Conservation (phyloP, 2,329 filamentous ascomycete genomes). For the Aureobasidium subglaciale region DNA sequence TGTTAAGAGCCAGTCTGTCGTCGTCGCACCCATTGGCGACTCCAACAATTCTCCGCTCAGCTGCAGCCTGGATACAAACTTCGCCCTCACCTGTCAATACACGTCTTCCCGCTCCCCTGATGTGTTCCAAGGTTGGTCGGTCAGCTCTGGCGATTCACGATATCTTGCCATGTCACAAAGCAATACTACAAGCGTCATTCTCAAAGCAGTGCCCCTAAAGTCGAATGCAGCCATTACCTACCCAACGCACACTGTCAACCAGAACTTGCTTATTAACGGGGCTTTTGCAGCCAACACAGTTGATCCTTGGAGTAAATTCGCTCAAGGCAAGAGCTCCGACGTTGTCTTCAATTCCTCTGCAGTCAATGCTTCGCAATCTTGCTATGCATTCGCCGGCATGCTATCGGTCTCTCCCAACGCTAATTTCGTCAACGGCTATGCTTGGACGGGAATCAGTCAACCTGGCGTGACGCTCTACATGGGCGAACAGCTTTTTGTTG, state of each 20-base stretch:
- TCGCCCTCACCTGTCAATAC: slow-evolving; percentile 9
- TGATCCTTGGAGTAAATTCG: not conserved
- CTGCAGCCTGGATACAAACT: slow-evolving; percentile 4
- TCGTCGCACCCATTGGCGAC: slow-evolving; percentile 10
- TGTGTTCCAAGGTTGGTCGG: not conserved
- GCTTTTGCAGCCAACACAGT: not conserved
- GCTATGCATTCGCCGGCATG: slow-evolving; percentile 11
- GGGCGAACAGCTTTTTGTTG: slow-evolving; percentile 1
- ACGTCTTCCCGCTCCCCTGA: not conserved
- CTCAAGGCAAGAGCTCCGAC: slow-evolving; percentile 8
- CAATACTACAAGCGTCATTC: not conserved
- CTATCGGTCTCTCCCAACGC: not conserved
- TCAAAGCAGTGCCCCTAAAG: slow-evolving; percentile 3
- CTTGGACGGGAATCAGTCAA: slow-evolving; percentile 1
- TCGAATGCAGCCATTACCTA: slow-evolving; percentile 3
- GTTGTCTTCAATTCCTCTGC: not conserved
- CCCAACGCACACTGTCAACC: slow-evolving; percentile 1
- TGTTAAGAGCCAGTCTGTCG: not conserved
- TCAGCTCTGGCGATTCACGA: not conserved
- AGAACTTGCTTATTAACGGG: slow-evolving; percentile 2
- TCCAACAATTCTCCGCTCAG: not conserved
- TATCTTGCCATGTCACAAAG: slow-evolving; percentile 14
- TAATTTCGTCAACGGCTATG: slow-evolving; percentile 12
- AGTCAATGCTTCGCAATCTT: not conserved
- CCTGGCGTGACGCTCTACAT: slow-evolving; percentile 6